Conservation (phyloP, 305 asterid genomes). For the Ilex paraguariensis region DNA sequence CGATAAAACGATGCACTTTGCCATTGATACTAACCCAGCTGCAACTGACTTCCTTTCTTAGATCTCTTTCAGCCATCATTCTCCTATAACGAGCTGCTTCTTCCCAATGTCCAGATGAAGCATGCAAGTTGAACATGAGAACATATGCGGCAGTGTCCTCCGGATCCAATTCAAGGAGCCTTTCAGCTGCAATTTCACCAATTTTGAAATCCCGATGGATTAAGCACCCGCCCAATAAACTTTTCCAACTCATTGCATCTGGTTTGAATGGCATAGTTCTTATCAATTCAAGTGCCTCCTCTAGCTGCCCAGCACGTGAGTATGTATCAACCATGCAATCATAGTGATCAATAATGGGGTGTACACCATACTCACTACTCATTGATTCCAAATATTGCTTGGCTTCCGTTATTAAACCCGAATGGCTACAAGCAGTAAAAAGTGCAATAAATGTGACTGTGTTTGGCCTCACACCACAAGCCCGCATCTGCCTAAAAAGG, state of each 20-base stretch:
- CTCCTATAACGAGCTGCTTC: slow-evolving; percentile 45
- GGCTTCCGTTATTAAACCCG: slow-evolving; percentile 46
- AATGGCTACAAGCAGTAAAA: slow-evolving; percentile 58
- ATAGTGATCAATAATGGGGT: slow-evolving; percentile 42
- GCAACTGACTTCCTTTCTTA: slow-evolving; percentile 46
- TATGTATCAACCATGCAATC: slow-evolving; percentile 50
- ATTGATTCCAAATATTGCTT: slow-evolving; percentile 32
- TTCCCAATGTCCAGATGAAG: slow-evolving; percentile 33
- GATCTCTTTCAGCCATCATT: slow-evolving; percentile 38
- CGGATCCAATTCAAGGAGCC: slow-evolving; percentile 46
- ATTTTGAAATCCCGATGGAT: slow-evolving; percentile 36
- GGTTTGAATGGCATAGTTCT: slow-evolving; percentile 46
- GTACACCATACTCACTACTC: slow-evolving; percentile 33
- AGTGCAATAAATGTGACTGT: slow-evolving; percentile 46
- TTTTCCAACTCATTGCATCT: slow-evolving; percentile 61
- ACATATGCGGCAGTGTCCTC: slow-evolving; percentile 46
- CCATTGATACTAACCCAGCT: slow-evolving; percentile 55
- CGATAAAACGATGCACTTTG: slow-evolving; percentile 43
- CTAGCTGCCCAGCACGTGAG: slow-evolving; percentile 46
- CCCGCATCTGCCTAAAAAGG: slow-evolving; percentile 38
- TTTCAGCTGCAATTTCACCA: slow-evolving; percentile 49
- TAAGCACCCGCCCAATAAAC: slow-evolving; percentile 53
- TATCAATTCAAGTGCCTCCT: slow-evolving; percentile 41
- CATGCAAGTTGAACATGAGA: slow-evolving; percentile 50
- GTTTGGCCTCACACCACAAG: slow-evolving; percentile 31